Conservation (phyloP, 257 asterid species). For the Capsicum baccatum region DNA sequence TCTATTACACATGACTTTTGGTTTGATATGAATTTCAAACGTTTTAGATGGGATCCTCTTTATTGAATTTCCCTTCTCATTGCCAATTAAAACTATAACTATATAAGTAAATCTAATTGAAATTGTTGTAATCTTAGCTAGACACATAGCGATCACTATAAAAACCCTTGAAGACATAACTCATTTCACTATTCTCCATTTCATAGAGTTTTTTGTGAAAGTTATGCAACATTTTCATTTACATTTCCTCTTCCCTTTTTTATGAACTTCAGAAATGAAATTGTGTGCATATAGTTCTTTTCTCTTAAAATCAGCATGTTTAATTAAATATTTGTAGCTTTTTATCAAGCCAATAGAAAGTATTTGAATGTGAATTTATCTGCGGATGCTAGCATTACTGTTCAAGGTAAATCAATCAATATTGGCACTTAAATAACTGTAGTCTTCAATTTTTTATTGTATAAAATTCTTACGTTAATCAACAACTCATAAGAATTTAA, state of each 20-base stretch:
- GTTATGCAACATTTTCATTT: neutral
- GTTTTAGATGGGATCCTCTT: neutral
- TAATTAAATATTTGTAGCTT: neutral
- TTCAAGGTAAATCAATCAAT: neutral
- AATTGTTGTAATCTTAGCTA: neutral
- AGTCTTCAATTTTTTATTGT: neutral
- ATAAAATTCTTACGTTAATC: neutral
- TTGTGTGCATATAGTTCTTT: neutral
- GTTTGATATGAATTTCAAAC: neutral
- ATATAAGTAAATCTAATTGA: neutral
- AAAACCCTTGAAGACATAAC: neutral
- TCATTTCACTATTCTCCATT: neutral
- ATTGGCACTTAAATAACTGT: too few relatives aligned
- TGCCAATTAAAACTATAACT: neutral
- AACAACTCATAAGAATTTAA: neutral
- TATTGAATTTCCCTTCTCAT: too few relatives aligned
- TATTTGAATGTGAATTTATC: neutral
- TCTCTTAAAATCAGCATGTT: neutral
- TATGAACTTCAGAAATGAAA: slow-evolving; percentile 11
- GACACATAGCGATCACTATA: neutral
- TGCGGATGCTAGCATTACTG: neutral
- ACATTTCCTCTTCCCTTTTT: neutral
- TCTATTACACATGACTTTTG: neutral
- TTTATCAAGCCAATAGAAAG: neutral
- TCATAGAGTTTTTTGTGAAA: neutral